Conservation (phyloP, 2,329 filamentous ascomycete species). For the Coniochaeta sp. region DNA sequence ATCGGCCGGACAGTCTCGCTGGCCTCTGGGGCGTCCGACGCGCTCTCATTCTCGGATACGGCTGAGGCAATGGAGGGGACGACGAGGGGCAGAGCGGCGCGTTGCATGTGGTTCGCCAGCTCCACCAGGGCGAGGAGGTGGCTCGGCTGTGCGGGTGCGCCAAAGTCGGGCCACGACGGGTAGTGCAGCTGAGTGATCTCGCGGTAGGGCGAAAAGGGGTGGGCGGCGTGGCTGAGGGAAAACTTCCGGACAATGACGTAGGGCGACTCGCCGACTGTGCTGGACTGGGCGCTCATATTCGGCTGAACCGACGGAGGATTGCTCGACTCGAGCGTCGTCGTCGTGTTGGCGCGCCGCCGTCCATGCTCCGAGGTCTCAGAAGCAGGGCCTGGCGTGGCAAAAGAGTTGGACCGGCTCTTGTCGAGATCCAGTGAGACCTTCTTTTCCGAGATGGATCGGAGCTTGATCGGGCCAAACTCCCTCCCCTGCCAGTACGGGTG, state of each 20-base stretch:
- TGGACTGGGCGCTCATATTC: slow-evolving; percentile 19
- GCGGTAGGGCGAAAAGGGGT: slow-evolving; percentile 78
- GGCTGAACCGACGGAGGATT: slow-evolving; percentile 21
- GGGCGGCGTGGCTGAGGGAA: slow-evolving; percentile 65
- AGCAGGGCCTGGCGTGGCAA: not conserved
- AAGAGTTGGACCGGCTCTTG: slow-evolving; percentile 36
- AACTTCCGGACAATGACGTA: slow-evolving; percentile 84
- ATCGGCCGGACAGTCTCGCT: slow-evolving; percentile 57
- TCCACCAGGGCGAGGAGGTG: slow-evolving; percentile 88
- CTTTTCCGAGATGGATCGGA: slow-evolving; percentile 75
- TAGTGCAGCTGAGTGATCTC: slow-evolving; percentile 96
- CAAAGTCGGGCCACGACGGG: slow-evolving; percentile 95
- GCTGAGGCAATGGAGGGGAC: slow-evolving; percentile 18
- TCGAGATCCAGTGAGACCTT: slow-evolving; percentile 70
- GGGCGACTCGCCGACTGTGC: slow-evolving; percentile 48
- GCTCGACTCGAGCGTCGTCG: slow-evolving; percentile 32
- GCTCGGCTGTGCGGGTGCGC: slow-evolving; percentile 78
- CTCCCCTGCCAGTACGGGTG: slow-evolving; percentile 85
- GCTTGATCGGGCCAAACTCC: slow-evolving; percentile 69
- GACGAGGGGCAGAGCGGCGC: slow-evolving; percentile 41
- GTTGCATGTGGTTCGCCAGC: slow-evolving; percentile 71
- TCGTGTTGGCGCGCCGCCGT: slow-evolving; percentile 48
- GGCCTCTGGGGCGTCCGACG: slow-evolving; percentile 37
- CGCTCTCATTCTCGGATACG: slow-evolving; percentile 4
- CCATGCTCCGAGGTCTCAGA: slow-evolving; percentile 26